phyloP scores from a whole-genome alignment of 2,329 filamentous ascomycete species.

The Claviceps quebecensis region DNA sequence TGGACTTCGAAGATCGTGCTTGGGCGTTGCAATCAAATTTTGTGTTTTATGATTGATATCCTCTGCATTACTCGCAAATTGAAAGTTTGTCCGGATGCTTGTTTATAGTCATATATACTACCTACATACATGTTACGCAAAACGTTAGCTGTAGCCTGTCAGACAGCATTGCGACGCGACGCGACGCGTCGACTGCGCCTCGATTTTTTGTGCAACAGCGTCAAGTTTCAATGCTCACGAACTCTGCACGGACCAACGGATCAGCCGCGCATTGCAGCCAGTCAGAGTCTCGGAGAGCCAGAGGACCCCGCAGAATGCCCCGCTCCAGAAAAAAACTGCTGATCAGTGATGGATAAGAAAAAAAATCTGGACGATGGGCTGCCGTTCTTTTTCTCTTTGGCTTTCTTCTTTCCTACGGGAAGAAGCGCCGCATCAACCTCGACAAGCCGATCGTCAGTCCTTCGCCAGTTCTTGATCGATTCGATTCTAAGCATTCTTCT shows the following conservation, averaged over 20 bases:
- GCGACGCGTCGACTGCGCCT: too few species aligned
- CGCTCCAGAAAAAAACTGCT: neutral
- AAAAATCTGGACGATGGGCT: neutral
- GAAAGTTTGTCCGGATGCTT: too few species aligned
- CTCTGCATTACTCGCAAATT: too few species aligned
- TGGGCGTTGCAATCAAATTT: too few species aligned
- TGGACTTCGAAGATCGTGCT: too few species aligned
- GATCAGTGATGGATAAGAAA: neutral
- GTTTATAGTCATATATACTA: too few species aligned
- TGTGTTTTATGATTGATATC: too few species aligned
- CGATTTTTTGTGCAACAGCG: too few species aligned
- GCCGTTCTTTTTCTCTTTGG: neutral
- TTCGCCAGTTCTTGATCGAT: constrained; percentile 13
- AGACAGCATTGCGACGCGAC: too few species aligned
- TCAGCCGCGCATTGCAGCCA: neutral
- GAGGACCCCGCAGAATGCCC: neutral
- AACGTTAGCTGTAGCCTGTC: too few species aligned
- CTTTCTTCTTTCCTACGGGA: constrained; percentile 35
- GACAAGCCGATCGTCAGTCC: constrained; percentile 17
- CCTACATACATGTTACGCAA: too few species aligned
- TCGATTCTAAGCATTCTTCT: constrained; percentile 10
- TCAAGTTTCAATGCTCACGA: neutral
- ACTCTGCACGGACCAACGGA: neutral
- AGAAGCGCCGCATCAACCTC: constrained; percentile 33
- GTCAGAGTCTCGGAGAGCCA: neutral